Base-by-base conservation (phyloP, 2,329 filamentous ascomycete species). In the Beauveria pseudobassiana region DNA sequence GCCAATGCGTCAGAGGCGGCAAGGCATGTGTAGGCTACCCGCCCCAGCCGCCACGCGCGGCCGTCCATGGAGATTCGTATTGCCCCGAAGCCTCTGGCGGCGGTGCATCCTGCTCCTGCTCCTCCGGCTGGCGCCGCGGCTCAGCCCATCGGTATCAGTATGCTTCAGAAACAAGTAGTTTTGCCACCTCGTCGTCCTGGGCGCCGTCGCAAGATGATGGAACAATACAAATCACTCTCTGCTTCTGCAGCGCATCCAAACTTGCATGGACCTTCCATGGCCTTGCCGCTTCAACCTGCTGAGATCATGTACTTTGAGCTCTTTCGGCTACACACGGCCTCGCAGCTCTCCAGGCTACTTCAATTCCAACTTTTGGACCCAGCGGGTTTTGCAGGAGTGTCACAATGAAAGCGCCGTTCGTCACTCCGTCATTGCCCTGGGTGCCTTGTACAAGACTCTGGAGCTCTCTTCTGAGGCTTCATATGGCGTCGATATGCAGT, bases 321-420 rank as follows among this genome's bases (percentile, higher is more conserved):
- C 14, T 88, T 88, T 67, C 80, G 81, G 48, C 76, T 80, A 28
- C 82, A 83, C 49, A 87, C 87, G 0, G 83, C 85, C 1, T 81
- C 75, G 52, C 84, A 87, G 67, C 74, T 89, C 7, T 87, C 86
- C 86, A 0, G 86, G 87, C 14, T 88, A 86, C 69, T 89, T 89
- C 64, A 83, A 88, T 68, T 82, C 80, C 22, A 77, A 80, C 1
- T 89, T 89, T 68, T 89, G 86, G 86, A 85, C 80, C 1, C 77
- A 80, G 49, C 80, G 81, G 40, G 85, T 89, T 1, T 71, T 88
- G 10, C 82, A 85, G 66, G 84, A 86, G 69, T 87, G 84, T 58
- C 84, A 88, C 65, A 77, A 78, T 0, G 83, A 87, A 67, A 75
- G 80, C 14, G 79, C 85, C 28, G 84, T 89, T 63, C 81, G 82